Evolutionary conservation across 208 protist genomes (phyloP), one percentile per base, ranked within the genome.

Genomic region (Leishmania mexicana): DNA sequence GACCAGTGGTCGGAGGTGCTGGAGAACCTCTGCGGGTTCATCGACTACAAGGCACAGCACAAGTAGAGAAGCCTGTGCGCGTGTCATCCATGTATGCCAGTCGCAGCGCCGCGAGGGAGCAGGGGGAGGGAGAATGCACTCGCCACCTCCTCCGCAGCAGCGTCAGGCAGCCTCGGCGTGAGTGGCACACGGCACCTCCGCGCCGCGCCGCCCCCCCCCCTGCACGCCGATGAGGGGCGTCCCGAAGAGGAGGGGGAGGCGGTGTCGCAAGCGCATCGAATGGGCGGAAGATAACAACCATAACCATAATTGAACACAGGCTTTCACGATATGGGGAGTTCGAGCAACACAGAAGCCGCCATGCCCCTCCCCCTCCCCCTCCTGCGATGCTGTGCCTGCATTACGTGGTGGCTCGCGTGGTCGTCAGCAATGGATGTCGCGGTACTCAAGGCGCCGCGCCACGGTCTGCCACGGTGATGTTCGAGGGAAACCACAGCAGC

Each of bases 11-110:
- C 73, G 3, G 93, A 96, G 80, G 83, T 96, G 35, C 60, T 76
- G 40, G 90, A 95, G 45, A 96, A 96, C 78, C 81, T 96, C 42
- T 79, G 58, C 6, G 93, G 89, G 24, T 96, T 96, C 72, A 58
- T 96, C 45, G 81, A 86, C 17, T 96, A 96, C 87, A 96, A 95
- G 79, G 75, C 67, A 21, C 74, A 87, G 42, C 60, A 93, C 67
- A 82, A 84, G 80, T 81, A 85, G 49, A 53, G 49, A 13, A 57
- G 42, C 8, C 15, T 75, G 28, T 75, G 45, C 17, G 71, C 5
- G 71, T 75, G 71, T 35, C 21, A 19, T 51, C 13, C 24, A 11
- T 24, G 45, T 75, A 38, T 21, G 47, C 35, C 40, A 73, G 28
- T 51, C 31, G 31, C 62, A 15, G 31, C 3, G 62, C 62, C 5